Base-by-base conservation (phyloP, 176 grass and related monocot genomes). In the Dactylis glomerata region DNA sequence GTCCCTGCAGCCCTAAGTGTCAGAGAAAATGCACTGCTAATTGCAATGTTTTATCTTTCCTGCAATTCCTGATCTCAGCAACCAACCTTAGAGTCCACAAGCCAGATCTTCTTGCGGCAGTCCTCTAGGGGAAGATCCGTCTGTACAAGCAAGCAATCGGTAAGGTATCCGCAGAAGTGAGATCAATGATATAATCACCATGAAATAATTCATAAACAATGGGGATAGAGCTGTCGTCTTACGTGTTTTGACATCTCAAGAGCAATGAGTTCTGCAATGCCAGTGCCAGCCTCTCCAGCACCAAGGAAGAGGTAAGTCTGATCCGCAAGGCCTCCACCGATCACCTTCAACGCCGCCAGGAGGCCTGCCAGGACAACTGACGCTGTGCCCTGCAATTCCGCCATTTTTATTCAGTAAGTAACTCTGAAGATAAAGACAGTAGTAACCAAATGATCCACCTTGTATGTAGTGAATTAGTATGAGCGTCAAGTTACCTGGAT, bases 201-300 rank as follows among this genome's bases (percentile, higher is more conserved):
- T 85, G 32, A 10, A 57, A 27, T 83, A 32, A 68, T 33, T 27
- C 19, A 3, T 37, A 50, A 16, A 19, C 8, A 79, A 74, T 44
- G 17, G n/a, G 14, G 4, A 16, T 19, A 73, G 19, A 63, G 16
- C 77, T 14, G n/a, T 57, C 64, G 7, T 4, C 5, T 32, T 84
- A 97, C 94, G 73, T 97, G 88, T 77, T 90, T 95, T n/a, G 96
- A 92, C 73, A 98, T 98, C 92, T 98, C 87, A 8, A 98, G 89
- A 73, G 96, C 96, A 84, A 98, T 98, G 17, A 98, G 92, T 22
- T 98, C 91, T 12, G 96, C 96, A 75, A 98, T 98, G 55, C 96
- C 96, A 87, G 96, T 98, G 42, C 96, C 96, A 78, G 96, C 96
- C 93, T 98, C 96, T 17, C 96, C 96, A 68, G 96, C 96, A 38